Evolutionary conservation across 148 eudicot species (phyloP).

Genomic region (Vaccinium myrtillus): DNA sequence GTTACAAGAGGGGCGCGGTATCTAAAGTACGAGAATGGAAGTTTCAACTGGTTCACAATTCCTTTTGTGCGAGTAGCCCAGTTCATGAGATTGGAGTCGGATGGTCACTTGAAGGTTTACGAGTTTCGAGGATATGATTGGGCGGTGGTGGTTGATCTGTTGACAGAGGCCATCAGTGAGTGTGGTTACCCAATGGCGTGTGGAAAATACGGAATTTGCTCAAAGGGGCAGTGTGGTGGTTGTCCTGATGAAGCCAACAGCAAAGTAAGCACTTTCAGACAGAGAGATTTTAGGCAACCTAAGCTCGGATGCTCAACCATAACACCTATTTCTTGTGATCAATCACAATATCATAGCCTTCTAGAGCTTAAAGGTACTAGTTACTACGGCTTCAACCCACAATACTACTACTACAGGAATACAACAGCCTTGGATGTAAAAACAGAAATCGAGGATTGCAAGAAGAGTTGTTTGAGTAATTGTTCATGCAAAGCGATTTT

Average conservation of each 20-base stretch:
- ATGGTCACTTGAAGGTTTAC: constrained; percentile 31
- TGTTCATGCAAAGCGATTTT: constrained; percentile 34
- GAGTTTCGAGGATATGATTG: constrained; percentile 20
- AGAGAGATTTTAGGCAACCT: constrained; percentile 12
- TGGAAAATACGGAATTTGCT: constrained; percentile 29
- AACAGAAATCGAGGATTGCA: constrained; percentile 20
- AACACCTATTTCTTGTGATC: constrained; percentile 22
- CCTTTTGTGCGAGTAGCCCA: constrained; percentile 20
- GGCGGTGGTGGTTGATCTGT: constrained; percentile 22
- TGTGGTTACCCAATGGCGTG: constrained; percentile 35
- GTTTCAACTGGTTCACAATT: background rate
- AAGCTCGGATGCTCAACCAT: constrained; percentile 30
- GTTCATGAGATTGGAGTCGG: constrained; percentile 27
- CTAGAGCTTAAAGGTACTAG: constrained; percentile 16
- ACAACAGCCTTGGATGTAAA: background rate
- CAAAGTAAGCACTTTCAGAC: constrained; percentile 12
- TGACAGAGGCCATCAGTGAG: constrained; percentile 3
- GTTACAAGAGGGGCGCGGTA: background rate
- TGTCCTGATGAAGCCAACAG: constrained; percentile 21
- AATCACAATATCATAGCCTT: constrained; percentile 19
- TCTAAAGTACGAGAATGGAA: constrained; percentile 11
- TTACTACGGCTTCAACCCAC: constrained; percentile 4
- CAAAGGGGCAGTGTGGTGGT: constrained; percentile 23
- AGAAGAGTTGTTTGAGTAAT: constrained; percentile 22
- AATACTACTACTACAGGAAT: background rate